A percentile compares a stretch with the other conserved stretches of the same genome.
These are phyloP conservation scores for Aspergillus brunneoviolaceus DNA, from an alignment of 2,329 filamentous ascomycete species.

Conservation along the genomic window DNA sequence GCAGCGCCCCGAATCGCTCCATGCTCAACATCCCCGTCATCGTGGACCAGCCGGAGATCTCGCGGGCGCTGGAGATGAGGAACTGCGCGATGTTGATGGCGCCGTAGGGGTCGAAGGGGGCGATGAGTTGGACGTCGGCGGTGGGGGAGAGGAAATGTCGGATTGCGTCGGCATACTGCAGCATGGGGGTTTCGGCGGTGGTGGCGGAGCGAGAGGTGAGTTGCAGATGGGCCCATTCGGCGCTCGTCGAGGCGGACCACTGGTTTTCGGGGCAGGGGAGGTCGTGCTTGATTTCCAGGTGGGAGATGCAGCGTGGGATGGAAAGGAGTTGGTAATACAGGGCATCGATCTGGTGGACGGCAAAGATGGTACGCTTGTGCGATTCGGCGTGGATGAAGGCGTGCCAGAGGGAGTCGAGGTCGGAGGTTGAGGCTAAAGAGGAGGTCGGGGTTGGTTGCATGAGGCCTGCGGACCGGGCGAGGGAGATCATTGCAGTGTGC, in stretches of 20 bases:
- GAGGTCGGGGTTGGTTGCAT: conserved; percentile 31
- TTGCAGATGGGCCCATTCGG: conserved; percentile 29
- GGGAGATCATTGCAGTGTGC: conserved; percentile 43
- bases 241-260: conserved; percentile 41
- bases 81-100: conserved; percentile 46
- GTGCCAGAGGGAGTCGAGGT: too few species aligned
- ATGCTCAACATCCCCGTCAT: conserved; percentile 46
- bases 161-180: too few species aligned
- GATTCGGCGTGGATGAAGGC: too few species aligned
- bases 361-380: too few species aligned
- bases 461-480: conserved; percentile 37
- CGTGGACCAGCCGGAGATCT: conserved; percentile 46
- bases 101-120: conserved; percentile 43
- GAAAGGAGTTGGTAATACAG: conserved; percentile 47
- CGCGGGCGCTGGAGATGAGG: conserved; percentile 43
- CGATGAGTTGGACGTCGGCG: conserved; percentile 22
- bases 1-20: conserved; percentile 39
- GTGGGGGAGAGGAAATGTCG: too few species aligned
- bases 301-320: conserved; percentile 27
- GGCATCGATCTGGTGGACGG: conserved; percentile 27
- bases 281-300: conserved; percentile 48
- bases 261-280: conserved; percentile 41
- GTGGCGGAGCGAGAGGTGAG: not conserved
- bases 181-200: too few species aligned
- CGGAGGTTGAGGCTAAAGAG: conserved; percentile 31